A percentile compares a stretch with the other conserved stretches of the same genome.
phyloP scores from a whole-genome alignment of 768 basidiomycete genomes.

The Collybia nuda region DNA sequence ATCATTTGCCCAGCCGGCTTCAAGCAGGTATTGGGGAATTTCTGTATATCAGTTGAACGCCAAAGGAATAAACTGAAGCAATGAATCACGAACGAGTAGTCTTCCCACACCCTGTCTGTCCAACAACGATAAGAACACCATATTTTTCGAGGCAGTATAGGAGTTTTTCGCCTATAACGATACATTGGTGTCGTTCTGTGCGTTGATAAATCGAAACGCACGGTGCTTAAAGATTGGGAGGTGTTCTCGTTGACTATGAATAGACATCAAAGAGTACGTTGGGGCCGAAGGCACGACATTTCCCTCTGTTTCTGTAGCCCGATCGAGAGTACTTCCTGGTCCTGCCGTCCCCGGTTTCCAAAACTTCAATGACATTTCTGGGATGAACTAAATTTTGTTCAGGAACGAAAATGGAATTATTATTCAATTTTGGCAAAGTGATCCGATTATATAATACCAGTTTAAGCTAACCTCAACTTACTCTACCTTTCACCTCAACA shows the following conservation, averaged over 20 bases:
- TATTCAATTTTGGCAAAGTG: no score
- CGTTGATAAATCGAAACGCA: constrained; percentile 29
- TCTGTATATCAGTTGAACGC: constrained; percentile 46
- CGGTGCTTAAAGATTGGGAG: constrained; percentile 93
- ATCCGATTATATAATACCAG: no score
- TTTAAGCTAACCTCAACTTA: no score
- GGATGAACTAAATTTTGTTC: no score
- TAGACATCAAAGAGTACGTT: constrained; percentile 49
- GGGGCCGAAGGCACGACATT: constrained; percentile 68
- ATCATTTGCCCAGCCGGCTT: constrained; percentile 88
- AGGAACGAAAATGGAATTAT: no score
- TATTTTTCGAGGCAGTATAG: constrained; percentile 83
- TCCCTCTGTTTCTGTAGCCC: constrained; percentile 76
- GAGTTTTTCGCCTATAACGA: constrained; percentile 64
- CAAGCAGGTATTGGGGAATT: constrained; percentile 91
- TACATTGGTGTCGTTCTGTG: background rate
- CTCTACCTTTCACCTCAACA: no score
- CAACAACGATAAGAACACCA: constrained; percentile 86
- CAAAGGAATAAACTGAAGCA: background rate
- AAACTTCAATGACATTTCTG: constrained; percentile 61
- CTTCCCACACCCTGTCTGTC: constrained; percentile 96
- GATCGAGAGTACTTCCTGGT: constrained; percentile 87
- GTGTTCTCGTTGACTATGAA: constrained; percentile 75
- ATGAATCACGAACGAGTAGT: constrained; percentile 76
- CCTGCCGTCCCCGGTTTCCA: constrained; percentile 89